Evolutionary conservation across 2,329 filamentous ascomycete genomes (phyloP), one percentile per base, ranked within the genome.

Genomic region (Dissoconium aciculare): DNA sequence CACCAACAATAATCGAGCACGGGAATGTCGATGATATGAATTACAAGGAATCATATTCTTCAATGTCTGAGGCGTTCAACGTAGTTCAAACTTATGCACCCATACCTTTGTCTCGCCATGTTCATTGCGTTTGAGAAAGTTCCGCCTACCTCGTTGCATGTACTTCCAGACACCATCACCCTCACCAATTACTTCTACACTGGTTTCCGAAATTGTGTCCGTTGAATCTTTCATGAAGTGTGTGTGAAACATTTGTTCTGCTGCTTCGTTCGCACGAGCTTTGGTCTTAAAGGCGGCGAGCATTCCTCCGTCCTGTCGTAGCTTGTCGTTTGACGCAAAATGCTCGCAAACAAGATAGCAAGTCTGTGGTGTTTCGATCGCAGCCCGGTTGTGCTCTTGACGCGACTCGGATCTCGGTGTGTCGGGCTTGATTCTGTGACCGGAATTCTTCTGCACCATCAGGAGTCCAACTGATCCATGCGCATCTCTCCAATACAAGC

Each of bases 401-500:
- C n/a, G n/a, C n/a, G n/a, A n/a, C n/a, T n/a, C n/a, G n/a, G n/a
- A n/a, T n/a, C n/a, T n/a, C n/a, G n/a, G n/a, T n/a, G n/a, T n/a
- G n/a, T n/a, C n/a, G n/a, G n/a, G n/a, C n/a, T n/a, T n/a, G n/a
- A n/a, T n/a, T n/a, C n/a, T n/a, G n/a, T n/a, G n/a, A n/a, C n/a
- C 19, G 19, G 19, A 8, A 8, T 23, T 8, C n/a, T 8, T 8
- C 19, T 23, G 19, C 19, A 23, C 19, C 8, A 23, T 23, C 8
- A 23, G 8, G 19, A 23, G 19, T n/a, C 19, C 19, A 8, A n/a
- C 19, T 8, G 8, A 8, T 23, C n/a, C n/a, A n/a, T n/a, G 19
- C 19, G n/a, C n/a, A n/a, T 23, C 19, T n/a, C n/a, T 23, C 19
- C 19, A 23, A n/a, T 23, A 23, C n/a, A 23, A 23, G 19, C 19